These are phyloP conservation scores for Dictyostelium intermedium DNA, from an alignment of 78 protist genomes.

Conservation along the genomic window DNA sequence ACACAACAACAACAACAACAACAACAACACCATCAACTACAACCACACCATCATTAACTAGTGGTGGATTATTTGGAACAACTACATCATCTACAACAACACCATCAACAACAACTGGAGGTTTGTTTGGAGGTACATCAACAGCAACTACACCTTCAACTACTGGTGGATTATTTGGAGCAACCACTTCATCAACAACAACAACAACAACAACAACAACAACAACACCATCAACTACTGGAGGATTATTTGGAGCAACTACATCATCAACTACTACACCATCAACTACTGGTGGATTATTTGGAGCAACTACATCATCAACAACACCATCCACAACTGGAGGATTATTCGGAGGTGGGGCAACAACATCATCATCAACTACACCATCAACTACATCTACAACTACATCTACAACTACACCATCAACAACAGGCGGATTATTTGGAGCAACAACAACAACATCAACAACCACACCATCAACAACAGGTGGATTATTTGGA, in stretches of 20 bases:
- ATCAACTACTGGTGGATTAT: background rate
- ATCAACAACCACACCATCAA: slow-evolving; percentile 3
- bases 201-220: slow-evolving; percentile 1
- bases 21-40: background rate
- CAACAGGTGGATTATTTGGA: background rate
- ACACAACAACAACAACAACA: background rate
- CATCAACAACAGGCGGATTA: slow-evolving; percentile 2
- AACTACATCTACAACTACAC: background rate
- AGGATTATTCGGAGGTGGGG: slow-evolving; percentile 1
- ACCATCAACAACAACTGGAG: slow-evolving; percentile 1
- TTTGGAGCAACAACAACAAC: background rate
- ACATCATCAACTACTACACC: background rate
- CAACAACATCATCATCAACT: background rate
- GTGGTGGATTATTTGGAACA: background rate
- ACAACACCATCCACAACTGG: background rate
- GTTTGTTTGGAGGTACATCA: slow-evolving; percentile 14
- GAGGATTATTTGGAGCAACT: background rate
- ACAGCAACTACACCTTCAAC: background rate
- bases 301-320: background rate
- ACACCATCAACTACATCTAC: background rate
- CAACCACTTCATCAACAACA: background rate
- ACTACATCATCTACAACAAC: background rate
- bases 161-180: slow-evolving; percentile 4
- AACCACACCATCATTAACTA: slow-evolving; percentile 2
- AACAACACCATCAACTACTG: slow-evolving; percentile 9